phyloP scores from a whole-genome alignment of 257 asterid species.

The Linderniella brevidens region DNA sequence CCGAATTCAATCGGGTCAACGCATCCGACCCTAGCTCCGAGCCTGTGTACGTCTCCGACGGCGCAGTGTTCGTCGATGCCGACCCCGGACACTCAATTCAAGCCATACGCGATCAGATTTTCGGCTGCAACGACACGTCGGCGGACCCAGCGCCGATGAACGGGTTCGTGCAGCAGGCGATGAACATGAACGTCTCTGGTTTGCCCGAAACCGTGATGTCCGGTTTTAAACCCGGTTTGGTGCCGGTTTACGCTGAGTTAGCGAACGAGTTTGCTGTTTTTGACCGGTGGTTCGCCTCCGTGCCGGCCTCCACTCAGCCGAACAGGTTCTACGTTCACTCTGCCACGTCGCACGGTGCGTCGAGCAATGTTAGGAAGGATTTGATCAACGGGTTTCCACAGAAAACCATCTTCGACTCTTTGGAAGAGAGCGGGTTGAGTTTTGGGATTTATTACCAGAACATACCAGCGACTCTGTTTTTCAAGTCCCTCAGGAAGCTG shows the following conservation, averaged over 20 bases:
- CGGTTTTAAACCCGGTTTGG: conserved; percentile 64
- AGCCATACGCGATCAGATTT: conserved; percentile 86
- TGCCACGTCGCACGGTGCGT: conserved; percentile 96
- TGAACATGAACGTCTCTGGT: conserved; percentile 49
- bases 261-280: conserved; percentile 69
- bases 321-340: conserved; percentile 90
- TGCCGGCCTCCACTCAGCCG: conserved; percentile 94
- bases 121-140: conserved; percentile 45
- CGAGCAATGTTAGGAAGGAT: conserved; percentile 83
- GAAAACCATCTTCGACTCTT: conserved; percentile 83
- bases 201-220: conserved; percentile 62
- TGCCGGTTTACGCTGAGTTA: conserved; percentile 61
- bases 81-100: conserved; percentile 97
- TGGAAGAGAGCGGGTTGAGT: conserved; percentile 61
- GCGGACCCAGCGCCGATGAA: conserved; percentile 86
- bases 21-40: conserved; percentile 53
- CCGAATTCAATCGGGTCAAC: conserved; percentile 60
- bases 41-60: conserved; percentile 32
- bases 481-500: conserved; percentile 59
- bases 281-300: conserved; percentile 95
- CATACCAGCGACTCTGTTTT: conserved; percentile 81
- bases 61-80: conserved; percentile 55
- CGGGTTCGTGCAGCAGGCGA: conserved; percentile 93
- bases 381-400: conserved; percentile 84
- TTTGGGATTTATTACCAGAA: conserved; percentile 92